A percentile compares a stretch with the other conserved stretches of the same genome.
These are phyloP conservation scores for Asterophora lycoperdoides DNA, from an alignment of 768 basidiomycete species.

Conservation along the genomic window DNA sequence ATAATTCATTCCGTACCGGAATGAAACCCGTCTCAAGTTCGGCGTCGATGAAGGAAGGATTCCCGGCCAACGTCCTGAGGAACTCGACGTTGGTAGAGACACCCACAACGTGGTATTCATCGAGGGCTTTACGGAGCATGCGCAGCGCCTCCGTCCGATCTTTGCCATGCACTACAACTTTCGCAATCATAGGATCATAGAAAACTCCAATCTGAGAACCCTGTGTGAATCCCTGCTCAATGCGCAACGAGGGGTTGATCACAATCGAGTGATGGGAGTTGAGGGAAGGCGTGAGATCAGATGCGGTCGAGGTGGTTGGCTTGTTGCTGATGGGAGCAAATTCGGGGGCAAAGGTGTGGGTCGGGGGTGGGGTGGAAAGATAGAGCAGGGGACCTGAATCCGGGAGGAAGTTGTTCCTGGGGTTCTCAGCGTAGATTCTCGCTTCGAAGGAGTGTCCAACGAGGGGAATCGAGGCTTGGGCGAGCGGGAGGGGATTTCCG, in stretches of 20 bases:
- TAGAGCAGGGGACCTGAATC: constrained; percentile 83
- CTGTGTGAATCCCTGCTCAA: constrained; percentile 85
- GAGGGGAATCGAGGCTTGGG: constrained; percentile 75
- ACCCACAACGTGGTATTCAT: constrained; percentile 88
- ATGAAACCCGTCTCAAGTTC: constrained; percentile 95
- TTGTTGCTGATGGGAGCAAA: constrained; percentile 23
- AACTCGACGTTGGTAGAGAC: constrained; percentile 92
- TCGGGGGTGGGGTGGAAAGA: constrained; percentile 74
- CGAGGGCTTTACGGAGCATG: constrained; percentile 73
- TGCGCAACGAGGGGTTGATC: constrained; percentile 63
- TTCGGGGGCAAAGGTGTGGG: constrained; percentile 60
- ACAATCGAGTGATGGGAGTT: constrained; percentile 24
- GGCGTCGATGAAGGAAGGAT: constrained; percentile 68
- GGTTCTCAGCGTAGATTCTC: constrained; percentile 93
- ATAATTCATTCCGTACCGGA: constrained; percentile 40
- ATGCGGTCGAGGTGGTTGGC: constrained; percentile 18
- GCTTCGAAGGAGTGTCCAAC: constrained; percentile 94
- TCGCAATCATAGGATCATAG: constrained; percentile 91
- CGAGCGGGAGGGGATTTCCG: constrained; percentile 78
- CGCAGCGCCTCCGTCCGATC: constrained; percentile 83
- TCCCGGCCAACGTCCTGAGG: constrained; percentile 69
- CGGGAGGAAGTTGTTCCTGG: constrained; percentile 88
- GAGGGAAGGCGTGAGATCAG: constrained; percentile 29
- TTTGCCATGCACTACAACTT: constrained; percentile 83
- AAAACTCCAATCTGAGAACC: constrained; percentile 82